Conservation (phyloP, 352 stramenopile genomes). For the Halophytophthora polymorphica region DNA sequence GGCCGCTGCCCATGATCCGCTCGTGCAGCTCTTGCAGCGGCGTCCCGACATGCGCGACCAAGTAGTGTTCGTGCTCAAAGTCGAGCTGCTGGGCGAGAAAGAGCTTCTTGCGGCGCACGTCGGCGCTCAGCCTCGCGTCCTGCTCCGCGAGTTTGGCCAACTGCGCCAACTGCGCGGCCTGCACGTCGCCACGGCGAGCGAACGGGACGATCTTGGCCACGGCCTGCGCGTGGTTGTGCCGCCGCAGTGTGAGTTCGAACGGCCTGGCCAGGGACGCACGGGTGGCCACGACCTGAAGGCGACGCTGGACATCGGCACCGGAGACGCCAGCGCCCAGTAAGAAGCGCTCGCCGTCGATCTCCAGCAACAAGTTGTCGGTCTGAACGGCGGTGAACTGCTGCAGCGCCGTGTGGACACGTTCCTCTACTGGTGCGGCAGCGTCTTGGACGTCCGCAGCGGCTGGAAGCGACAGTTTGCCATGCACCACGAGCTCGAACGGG, state of each 20-base stretch:
- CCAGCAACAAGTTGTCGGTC: slow-evolving; percentile 33
- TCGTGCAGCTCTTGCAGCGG: slow-evolving; percentile 43
- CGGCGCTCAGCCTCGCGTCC: slow-evolving; percentile 24
- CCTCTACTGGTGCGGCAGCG: slow-evolving; percentile 15
- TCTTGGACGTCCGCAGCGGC: background rate
- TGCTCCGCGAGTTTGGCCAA: slow-evolving; percentile 33
- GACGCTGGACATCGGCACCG: slow-evolving; percentile 27
- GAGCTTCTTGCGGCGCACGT: slow-evolving; percentile 49
- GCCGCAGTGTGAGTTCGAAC: slow-evolving; percentile 47
- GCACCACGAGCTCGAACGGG: slow-evolving; percentile 32
- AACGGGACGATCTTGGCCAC: slow-evolving; percentile 59
- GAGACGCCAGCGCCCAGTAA: slow-evolving; percentile 16
- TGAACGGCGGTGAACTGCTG: slow-evolving; percentile 42
- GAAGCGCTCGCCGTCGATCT: slow-evolving; percentile 51
- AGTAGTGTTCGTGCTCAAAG: slow-evolving; percentile 49
- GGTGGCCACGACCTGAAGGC: slow-evolving; percentile 26
- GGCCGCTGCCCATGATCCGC: slow-evolving; percentile 40
- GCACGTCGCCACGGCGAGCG: slow-evolving; percentile 47
- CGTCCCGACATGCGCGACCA: slow-evolving; percentile 38
- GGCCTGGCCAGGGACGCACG: slow-evolving; percentile 36
- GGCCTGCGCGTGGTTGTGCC: slow-evolving; percentile 51
- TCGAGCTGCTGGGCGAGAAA: slow-evolving; percentile 64
- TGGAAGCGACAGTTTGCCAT: slow-evolving; percentile 19
- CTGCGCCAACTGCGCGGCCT: slow-evolving; percentile 45
- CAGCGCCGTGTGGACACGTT: slow-evolving; percentile 13